Base-by-base conservation (phyloP, 2,329 filamentous ascomycete species). In the Fusarium heterosporum region DNA sequence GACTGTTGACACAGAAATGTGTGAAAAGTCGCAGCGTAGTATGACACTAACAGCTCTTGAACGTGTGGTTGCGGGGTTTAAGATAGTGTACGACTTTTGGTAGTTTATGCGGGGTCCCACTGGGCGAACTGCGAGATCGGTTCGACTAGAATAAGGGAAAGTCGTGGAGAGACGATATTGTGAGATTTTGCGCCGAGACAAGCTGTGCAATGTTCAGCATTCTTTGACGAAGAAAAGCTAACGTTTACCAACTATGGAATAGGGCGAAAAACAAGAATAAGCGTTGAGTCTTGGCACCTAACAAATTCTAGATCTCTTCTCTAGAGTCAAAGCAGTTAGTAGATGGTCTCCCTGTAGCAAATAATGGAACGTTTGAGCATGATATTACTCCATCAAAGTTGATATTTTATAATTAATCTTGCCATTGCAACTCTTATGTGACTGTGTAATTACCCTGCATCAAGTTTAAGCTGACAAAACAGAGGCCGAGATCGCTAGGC, bases 41-140 rank as follows among this genome's bases (percentile, higher is more conserved):
- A 69, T n/a, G 28, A 11, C 46, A 63, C 64, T 72, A 72, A 41
- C 69, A 67, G 42, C 6, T 22, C 11, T 16, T 14, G n/a, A 29
- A 46, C 43, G 40, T 39, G 30, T 30, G 17, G 30, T 48, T 29
- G 55, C 57, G 32, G 49, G 19, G 39, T 26, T 19, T 11, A 4
- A 50, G 56, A 64, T 70, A 68, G 59, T 41, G 43, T 34, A 43
- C 25, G 59, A 72, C 70, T 51, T 57, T 6, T 4, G 22, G 22
- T 22, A 39, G 28, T 13, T 46, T 26, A 58, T 71, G 71, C 67
- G 69, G 71, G 71, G 70, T 66, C 55, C 55, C 53, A 57, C 41
- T 22, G n/a, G n/a, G 61, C 22, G 6, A 22, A 6, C 49, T 29
- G 22, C 48, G 36, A 52, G 38, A 54, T 50, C 22, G 53, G 58